These are phyloP conservation scores for Metschnikowia anglica DNA, from an alignment of 805 yeast species.

Conservation along the genomic window DNA sequence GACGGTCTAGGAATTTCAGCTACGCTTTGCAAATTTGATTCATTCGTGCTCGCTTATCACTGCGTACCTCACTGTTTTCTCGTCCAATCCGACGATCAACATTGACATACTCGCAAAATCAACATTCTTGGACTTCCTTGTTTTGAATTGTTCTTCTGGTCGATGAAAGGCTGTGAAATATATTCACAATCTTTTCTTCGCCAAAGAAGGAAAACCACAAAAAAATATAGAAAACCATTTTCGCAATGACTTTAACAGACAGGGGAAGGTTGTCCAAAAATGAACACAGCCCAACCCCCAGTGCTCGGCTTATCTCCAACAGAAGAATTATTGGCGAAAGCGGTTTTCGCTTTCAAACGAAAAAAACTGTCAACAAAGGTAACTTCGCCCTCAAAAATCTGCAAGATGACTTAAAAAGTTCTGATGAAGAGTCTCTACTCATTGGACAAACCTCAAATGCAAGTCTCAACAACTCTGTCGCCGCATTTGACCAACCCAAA, in stretches of 20 bases:
- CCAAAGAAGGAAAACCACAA: not conserved
- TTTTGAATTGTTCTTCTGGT: no score
- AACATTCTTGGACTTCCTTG: not conserved
- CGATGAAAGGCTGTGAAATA: no score
- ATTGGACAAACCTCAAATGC: not conserved
- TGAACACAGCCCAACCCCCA: constrained; percentile 14
- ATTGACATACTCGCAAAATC: not conserved
- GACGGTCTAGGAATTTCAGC: no score
- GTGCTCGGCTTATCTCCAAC: constrained; percentile 22
- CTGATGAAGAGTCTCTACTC: constrained; percentile 14
- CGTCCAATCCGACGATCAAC: not conserved
- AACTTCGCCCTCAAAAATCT: not conserved
- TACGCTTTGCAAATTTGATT: not conserved
- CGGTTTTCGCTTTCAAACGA: not conserved
- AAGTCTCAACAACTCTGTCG: not conserved
- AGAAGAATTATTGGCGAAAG: constrained; percentile 18
- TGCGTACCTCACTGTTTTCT: not conserved
- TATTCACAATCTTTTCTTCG: no score
- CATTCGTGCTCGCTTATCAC: not conserved
- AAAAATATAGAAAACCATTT: not conserved
- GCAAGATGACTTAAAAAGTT: constrained; percentile 5
- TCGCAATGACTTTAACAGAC: not conserved
- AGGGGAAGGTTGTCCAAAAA: constrained; percentile 3
- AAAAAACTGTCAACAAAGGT: constrained; percentile 4
- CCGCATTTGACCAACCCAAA: not conserved